Evolutionary conservation across 371 early-diverging fungal genomes (phyloP).

Genomic region (Batkoa obscura): DNA sequence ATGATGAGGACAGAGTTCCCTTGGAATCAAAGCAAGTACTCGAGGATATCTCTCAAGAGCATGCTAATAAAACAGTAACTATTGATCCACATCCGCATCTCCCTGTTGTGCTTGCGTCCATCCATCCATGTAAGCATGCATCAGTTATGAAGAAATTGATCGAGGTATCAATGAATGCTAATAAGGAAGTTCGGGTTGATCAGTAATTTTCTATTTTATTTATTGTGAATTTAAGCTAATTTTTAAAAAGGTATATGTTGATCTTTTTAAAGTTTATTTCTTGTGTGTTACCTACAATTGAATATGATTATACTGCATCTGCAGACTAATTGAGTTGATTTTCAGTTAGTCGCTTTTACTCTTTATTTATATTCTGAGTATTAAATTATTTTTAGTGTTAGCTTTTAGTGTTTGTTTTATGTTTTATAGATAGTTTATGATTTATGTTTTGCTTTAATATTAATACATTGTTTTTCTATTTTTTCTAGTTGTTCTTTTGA

Average conservation of each 20-base stretch:
- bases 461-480: too few relatives aligned
- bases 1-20: constrained; percentile 78
- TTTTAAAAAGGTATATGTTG: constrained; percentile 42
- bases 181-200: constrained; percentile 66
- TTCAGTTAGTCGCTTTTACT: too few relatives aligned
- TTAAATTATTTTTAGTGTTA: too few relatives aligned
- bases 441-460: too few relatives aligned
- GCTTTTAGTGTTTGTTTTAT: too few relatives aligned
- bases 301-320: constrained; percentile 84
- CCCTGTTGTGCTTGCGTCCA: constrained; percentile 61
- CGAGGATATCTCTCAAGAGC: constrained; percentile 91
- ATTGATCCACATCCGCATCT: constrained; percentile 90
- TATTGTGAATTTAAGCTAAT: background rate
- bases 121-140: constrained; percentile 97
- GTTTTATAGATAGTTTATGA: too few relatives aligned
- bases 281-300: constrained; percentile 89
- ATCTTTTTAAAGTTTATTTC: constrained; percentile 93
- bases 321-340: constrained; percentile 10
- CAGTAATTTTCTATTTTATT: constrained; percentile 36
- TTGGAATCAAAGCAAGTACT: constrained; percentile 72
- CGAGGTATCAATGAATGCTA: constrained; percentile 45
- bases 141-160: constrained; percentile 91
- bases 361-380: too few relatives aligned
- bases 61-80: constrained; percentile 95
- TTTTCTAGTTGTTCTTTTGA: too few relatives aligned